phyloP scores from a whole-genome alignment of 371 early-diverging fungal genomes.

The Rhizopus microsporus region DNA sequence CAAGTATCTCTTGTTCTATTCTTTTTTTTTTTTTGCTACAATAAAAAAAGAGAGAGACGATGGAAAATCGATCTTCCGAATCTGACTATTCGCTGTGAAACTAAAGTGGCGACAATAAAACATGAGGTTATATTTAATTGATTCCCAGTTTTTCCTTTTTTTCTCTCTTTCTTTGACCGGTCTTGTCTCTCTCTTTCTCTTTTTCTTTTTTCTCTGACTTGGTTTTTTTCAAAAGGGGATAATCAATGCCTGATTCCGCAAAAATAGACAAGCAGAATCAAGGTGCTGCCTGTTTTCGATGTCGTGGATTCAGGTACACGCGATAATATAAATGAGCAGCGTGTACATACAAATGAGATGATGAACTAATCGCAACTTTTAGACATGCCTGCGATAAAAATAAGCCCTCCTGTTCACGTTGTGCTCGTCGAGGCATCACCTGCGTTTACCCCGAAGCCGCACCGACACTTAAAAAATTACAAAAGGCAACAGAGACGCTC shows the following conservation, averaged over 20 bases:
- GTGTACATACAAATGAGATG: neutral
- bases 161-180: neutral
- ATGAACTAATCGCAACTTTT: neutral
- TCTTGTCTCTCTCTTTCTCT: neutral
- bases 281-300: constrained; percentile 40
- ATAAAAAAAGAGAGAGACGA: neutral
- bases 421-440: constrained; percentile 31
- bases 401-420: constrained; percentile 39
- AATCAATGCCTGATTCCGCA: constrained; percentile 1
- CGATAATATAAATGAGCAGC: constrained; percentile 1
- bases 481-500: constrained; percentile 32
- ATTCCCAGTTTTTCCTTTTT: constrained; percentile 1
- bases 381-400: constrained; percentile 38
- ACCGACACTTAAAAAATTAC: constrained; percentile 34
- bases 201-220: neutral
- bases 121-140: neutral
- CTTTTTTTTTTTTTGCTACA: neutral
- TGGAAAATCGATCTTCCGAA: constrained; percentile 1
- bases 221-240: neutral
- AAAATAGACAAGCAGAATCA: constrained; percentile 1
- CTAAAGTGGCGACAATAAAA: constrained; percentile 5
- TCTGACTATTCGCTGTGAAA: neutral
- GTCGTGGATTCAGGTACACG: constrained; percentile 35
- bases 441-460: constrained; percentile 45
- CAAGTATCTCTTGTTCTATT: neutral